phyloP scores from a whole-genome alignment of 2,329 filamentous ascomycete species.

The Ceratocystis eucalypticola region DNA sequence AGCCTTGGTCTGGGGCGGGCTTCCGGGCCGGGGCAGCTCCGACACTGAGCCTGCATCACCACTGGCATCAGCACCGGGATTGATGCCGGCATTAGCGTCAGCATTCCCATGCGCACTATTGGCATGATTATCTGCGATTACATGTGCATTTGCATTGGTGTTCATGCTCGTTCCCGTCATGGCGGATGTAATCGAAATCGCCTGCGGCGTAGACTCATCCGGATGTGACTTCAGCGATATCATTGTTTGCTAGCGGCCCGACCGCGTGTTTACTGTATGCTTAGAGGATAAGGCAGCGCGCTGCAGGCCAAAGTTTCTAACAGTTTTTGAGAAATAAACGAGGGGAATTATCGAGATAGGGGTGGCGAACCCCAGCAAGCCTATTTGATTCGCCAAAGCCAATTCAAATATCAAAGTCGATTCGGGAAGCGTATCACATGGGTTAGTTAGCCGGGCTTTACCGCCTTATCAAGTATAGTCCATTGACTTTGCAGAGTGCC shows the following conservation, averaged over 20 bases:
- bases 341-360: not conserved
- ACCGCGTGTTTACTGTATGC: not conserved
- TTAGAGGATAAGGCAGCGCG: too few relatives aligned
- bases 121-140: too few relatives aligned
- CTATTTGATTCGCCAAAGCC: not conserved
- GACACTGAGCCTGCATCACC: not conserved
- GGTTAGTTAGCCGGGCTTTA: not conserved
- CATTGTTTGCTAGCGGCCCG: not conserved
- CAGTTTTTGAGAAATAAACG: too few relatives aligned
- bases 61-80: not conserved
- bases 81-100: not conserved
- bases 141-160: not conserved
- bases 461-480: not conserved
- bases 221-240: not conserved
- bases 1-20: conserved; percentile 21
- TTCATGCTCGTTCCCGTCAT: not conserved
- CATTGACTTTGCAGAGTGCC: not conserved
- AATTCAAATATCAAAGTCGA: not conserved
- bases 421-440: not conserved
- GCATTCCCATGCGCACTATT: not conserved
- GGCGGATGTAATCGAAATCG: not conserved
- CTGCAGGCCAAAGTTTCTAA: too few relatives aligned
- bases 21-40: conserved; percentile 3
- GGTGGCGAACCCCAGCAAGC: not conserved
- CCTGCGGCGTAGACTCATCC: not conserved